Percentiles rank a stretch among this genome's conserved stretches.
Evolutionary conservation across 768 basidiomycete genomes (phyloP).

Genomic region (Lactarius trivialis): DNA sequence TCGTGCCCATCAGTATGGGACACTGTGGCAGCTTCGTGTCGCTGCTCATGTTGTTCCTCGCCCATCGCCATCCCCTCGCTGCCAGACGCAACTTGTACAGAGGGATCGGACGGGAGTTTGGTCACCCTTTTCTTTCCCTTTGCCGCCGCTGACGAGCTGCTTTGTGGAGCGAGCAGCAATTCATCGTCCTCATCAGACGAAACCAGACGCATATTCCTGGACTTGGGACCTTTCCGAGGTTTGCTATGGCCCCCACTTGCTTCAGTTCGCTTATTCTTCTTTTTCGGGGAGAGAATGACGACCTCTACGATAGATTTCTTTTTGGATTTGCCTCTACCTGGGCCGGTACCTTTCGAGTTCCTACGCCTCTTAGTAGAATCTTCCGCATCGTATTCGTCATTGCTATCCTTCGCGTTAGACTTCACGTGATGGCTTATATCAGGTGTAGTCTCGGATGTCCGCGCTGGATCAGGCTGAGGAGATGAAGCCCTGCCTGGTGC

Average conservation of each 20-base stretch:
- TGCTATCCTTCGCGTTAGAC: constrained; percentile 13
- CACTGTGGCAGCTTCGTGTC: background rate
- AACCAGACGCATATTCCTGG: background rate
- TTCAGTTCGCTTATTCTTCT: constrained; percentile 17
- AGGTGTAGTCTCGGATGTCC: background rate
- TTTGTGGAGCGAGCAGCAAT: constrained; percentile 8
- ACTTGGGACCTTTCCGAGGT: constrained; percentile 11
- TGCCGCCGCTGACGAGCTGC: constrained; percentile 12
- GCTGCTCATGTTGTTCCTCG: background rate
- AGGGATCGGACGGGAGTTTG: background rate
- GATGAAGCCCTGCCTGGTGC: background rate
- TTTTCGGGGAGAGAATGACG: constrained; percentile 24
- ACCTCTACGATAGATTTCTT: constrained; percentile 24
- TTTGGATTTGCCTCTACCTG: constrained; percentile 8
- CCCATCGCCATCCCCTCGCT: background rate
- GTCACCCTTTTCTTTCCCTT: constrained; percentile 20
- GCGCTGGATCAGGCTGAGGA: constrained; percentile 2
- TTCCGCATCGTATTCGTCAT: constrained; percentile 17
- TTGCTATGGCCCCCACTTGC: constrained; percentile 10
- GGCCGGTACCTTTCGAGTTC: constrained; percentile 1
- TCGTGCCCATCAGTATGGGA: background rate
- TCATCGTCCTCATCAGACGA: constrained; percentile 18
- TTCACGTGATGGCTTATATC: constrained; percentile 3
- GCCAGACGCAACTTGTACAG: background rate
- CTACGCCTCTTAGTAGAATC: constrained; percentile 15